These are phyloP conservation scores for Yamadazyma friedrichii DNA, from an alignment of 1,139 yeast genomes.

Conservation along the genomic window DNA sequence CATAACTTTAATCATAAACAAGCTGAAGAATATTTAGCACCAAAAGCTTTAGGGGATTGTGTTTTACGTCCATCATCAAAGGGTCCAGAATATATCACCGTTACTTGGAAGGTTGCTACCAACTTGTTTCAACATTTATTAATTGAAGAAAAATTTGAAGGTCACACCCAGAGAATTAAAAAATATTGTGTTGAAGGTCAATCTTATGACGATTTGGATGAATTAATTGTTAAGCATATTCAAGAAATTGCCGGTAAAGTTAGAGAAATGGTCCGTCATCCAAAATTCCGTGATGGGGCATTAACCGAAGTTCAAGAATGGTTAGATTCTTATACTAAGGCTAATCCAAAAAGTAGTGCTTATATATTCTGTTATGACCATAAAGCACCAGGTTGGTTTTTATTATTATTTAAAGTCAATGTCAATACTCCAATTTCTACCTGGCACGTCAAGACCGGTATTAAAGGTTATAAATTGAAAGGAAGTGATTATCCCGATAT, in stretches of 20 bases:
- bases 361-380: conserved; percentile 91
- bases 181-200: conserved; percentile 67
- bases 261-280: conserved; percentile 80
- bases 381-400: conserved; percentile 89
- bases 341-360: conserved; percentile 86
- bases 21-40: conserved; percentile 92
- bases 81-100: conserved; percentile 84
- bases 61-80: conserved; percentile 93
- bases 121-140: conserved; percentile 89
- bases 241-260: conserved; percentile 83
- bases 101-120: conserved; percentile 95
- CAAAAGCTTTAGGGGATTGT: conserved; percentile 85
- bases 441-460: conserved; percentile 89
- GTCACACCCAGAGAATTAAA: conserved; percentile 45
- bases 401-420: conserved; percentile 76
- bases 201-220: conserved; percentile 85
- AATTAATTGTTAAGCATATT: conserved; percentile 83
- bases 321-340: conserved; percentile 86
- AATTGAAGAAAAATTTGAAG: conserved; percentile 64
- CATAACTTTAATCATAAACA: conserved; percentile 79
- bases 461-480: conserved; percentile 79
- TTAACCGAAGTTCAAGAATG: conserved; percentile 79
- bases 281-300: conserved; percentile 85
- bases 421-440: conserved; percentile 70
- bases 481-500: conserved; percentile 85